These are phyloP conservation scores for Citrus glauca DNA, from an alignment of 345 rosid genomes.

Conservation along the genomic window DNA sequence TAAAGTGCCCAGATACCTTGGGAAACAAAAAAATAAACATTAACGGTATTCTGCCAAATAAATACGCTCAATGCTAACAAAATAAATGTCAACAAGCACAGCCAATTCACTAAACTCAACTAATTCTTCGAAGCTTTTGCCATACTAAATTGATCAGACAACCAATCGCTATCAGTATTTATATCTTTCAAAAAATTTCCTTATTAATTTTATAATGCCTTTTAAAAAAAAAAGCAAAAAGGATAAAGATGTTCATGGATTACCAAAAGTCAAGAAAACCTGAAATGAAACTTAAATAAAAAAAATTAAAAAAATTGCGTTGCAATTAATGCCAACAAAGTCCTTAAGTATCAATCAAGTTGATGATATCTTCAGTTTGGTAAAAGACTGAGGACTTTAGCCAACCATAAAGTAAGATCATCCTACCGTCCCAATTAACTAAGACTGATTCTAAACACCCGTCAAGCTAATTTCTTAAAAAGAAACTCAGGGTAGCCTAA, in stretches of 20 bases:
- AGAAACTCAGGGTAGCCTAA: background rate
- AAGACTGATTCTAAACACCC: background rate
- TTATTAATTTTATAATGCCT: background rate
- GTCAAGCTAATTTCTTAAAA: background rate
- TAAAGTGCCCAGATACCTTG: constrained; percentile 91
- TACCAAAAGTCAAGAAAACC: background rate
- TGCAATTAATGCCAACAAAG: background rate
- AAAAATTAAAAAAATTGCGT: background rate
- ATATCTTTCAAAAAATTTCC: background rate
- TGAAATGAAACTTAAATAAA: background rate
- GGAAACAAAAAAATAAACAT: constrained; percentile 11
- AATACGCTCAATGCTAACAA: background rate
- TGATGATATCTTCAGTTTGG: background rate
- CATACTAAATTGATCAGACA: background rate
- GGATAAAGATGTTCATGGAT: background rate
- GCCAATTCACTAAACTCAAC: background rate
- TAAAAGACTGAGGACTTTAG: background rate
- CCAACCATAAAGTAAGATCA: background rate
- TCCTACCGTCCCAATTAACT: background rate
- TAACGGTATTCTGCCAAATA: background rate
- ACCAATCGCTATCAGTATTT: background rate
- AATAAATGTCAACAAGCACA: background rate
- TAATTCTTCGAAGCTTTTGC: background rate
- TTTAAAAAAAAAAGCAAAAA: background rate
- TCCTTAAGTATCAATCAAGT: background rate